A percentile compares a stretch with the other conserved stretches of the same genome.
These are phyloP conservation scores for Elsinoe ampelina DNA, from an alignment of 2,329 filamentous ascomycete species.

Conservation along the genomic window DNA sequence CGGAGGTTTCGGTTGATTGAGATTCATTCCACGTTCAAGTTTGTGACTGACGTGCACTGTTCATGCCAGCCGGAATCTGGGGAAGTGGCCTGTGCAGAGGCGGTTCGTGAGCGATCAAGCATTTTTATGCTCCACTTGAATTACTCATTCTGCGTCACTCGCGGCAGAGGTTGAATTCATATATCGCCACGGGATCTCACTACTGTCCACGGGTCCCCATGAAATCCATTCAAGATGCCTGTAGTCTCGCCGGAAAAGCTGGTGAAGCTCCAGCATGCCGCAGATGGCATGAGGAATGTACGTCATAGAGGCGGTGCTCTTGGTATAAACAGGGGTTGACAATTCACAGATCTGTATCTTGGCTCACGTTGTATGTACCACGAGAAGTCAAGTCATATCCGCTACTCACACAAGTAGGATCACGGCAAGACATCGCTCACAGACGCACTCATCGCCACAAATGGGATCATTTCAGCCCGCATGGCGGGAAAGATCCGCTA, in stretches of 20 bases:
- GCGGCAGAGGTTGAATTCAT: neutral
- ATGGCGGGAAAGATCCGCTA: slow-evolving; percentile 97
- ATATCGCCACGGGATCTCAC: neutral
- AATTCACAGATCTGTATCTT: slow-evolving; percentile 64
- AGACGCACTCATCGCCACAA: slow-evolving; percentile 91
- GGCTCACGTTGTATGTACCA: slow-evolving; percentile 67
- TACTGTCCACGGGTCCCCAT: neutral
- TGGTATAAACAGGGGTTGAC: slow-evolving; percentile 4
- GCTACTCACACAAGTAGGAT: slow-evolving; percentile 44
- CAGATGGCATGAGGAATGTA: slow-evolving; percentile 88
- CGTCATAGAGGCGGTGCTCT: slow-evolving; percentile 25
- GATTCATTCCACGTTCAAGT: slow-evolving; percentile 10
- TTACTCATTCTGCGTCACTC: neutral
- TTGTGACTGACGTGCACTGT: slow-evolving; percentile 2
- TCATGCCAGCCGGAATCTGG: slow-evolving; percentile 2
- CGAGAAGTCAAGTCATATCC: neutral
- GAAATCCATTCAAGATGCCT: slow-evolving; percentile 56
- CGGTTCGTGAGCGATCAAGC: neutral
- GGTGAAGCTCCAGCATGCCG: slow-evolving; percentile 76
- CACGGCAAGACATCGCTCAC: slow-evolving; percentile 98
- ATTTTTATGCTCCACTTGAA: slow-evolving; percentile 7
- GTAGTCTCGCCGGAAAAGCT: slow-evolving; percentile 86
- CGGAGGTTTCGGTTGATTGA: neutral
- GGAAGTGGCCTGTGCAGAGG: slow-evolving; percentile 5
- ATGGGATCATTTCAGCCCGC: slow-evolving; percentile 98